Evolutionary conservation across 2,329 filamentous ascomycete species (phyloP).

Genomic region (Cladosporium sp.): DNA sequence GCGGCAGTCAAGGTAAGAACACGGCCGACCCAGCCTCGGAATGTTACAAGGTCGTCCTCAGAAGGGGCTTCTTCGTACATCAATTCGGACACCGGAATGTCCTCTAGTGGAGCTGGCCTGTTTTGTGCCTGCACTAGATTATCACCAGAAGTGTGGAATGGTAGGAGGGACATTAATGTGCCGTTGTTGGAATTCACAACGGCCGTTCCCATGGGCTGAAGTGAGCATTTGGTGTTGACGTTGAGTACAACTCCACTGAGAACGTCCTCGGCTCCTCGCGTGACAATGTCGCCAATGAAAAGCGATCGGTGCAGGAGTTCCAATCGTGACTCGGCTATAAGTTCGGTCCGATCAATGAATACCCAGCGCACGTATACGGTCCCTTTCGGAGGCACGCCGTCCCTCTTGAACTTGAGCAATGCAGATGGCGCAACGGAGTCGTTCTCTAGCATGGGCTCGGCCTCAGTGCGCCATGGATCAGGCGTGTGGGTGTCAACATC

Average conservation of each 20-base stretch:
- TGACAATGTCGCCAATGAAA: slow-evolving; percentile 54
- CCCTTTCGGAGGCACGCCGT: slow-evolving; percentile 48
- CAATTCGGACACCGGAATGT: slow-evolving; percentile 31
- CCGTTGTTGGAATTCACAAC: slow-evolving; percentile 7
- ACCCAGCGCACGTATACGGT: slow-evolving; percentile 50
- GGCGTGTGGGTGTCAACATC: slow-evolving; percentile 45
- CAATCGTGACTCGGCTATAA: slow-evolving; percentile 42
- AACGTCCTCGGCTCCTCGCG: slow-evolving; percentile 43
- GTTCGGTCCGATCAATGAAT: slow-evolving; percentile 37
- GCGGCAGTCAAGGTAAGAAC: slow-evolving; percentile 48
- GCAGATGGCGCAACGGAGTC: slow-evolving; percentile 32
- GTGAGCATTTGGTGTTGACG: slow-evolving; percentile 43
- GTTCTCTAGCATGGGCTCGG: slow-evolving; percentile 29
- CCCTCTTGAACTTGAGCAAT: slow-evolving; percentile 38
- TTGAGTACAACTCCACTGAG: slow-evolving; percentile 54
- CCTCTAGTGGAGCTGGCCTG: slow-evolving; percentile 18
- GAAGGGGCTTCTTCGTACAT: slow-evolving; percentile 33
- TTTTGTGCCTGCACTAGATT: not conserved
- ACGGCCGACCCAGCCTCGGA: slow-evolving; percentile 53
- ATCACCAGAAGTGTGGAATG: slow-evolving; percentile 3
- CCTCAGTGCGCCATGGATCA: slow-evolving; percentile 33
- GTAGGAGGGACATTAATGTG: slow-evolving; percentile 3
- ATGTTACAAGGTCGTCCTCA: slow-evolving; percentile 51
- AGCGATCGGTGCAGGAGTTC: slow-evolving; percentile 52
- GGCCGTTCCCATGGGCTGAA: slow-evolving; percentile 29